Percentiles rank a stretch among this genome's conserved stretches.
Conservation (phyloP, 2,329 filamentous ascomycete species). For the Stachybotrys chlorohalonatus region DNA sequence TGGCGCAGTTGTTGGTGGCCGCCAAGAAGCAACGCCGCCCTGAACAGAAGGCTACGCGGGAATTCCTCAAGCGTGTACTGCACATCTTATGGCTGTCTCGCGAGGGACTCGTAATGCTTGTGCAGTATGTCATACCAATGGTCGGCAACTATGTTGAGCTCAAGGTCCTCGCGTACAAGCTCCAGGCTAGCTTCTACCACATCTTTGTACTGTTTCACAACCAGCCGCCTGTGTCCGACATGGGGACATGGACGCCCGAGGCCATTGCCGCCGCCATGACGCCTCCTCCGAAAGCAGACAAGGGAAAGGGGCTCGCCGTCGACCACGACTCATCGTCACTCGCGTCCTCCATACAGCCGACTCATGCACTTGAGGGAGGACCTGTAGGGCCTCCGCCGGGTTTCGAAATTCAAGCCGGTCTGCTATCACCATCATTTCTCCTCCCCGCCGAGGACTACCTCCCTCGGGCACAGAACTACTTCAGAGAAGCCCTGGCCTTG, state of each 20-base stretch:
- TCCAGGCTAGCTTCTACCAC: slow-evolving; percentile 91
- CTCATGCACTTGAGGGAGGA: slow-evolving; percentile 45
- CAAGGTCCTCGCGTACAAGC: slow-evolving; percentile 82
- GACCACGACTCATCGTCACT: slow-evolving; percentile 31
- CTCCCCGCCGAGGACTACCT: slow-evolving; percentile 74
- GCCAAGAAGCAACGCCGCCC: slow-evolving; percentile 75
- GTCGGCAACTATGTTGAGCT: slow-evolving; percentile 71
- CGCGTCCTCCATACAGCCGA: slow-evolving; percentile 36
- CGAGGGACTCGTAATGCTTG: slow-evolving; percentile 81
- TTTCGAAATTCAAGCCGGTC: slow-evolving; percentile 31
- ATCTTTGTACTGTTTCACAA: slow-evolving; percentile 97
- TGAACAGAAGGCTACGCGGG: slow-evolving; percentile 69
- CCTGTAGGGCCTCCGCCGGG: slow-evolving; percentile 49
- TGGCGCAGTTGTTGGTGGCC: slow-evolving; percentile 73
- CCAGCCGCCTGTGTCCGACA: slow-evolving; percentile 63
- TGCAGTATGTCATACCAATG: slow-evolving; percentile 80
- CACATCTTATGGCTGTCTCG: slow-evolving; percentile 94
- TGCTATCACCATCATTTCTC: slow-evolving; percentile 60
- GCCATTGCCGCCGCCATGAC: slow-evolving; percentile 25
- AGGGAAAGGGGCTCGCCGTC: slow-evolving; percentile 40
- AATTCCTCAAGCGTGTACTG: slow-evolving; percentile 70
- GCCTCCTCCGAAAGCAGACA: slow-evolving; percentile 26
- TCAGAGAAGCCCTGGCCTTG: slow-evolving; percentile 65
- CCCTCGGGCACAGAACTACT: slow-evolving; percentile 71
- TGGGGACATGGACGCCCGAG: slow-evolving; percentile 43